Conservation (phyloP, 106 monocot genomes). For the Allium fistulosum region DNA sequence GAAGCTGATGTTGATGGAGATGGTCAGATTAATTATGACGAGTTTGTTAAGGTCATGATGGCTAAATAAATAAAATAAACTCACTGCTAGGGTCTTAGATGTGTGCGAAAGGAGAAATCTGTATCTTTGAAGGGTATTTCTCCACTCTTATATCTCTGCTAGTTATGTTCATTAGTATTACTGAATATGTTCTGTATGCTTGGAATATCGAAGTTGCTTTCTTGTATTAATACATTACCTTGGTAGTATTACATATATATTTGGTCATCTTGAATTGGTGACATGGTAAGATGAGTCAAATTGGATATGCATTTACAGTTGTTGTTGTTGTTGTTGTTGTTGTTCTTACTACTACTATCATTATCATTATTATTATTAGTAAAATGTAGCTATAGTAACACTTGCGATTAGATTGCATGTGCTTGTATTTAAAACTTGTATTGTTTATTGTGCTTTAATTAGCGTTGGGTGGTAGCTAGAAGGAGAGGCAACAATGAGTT, state of each 20-base stretch:
- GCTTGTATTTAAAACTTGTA: too few species aligned
- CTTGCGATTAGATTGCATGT: too few species aligned
- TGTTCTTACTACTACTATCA: too few species aligned
- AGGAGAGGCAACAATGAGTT: neutral
- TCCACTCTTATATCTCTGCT: too few species aligned
- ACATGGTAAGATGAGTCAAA: too few species aligned
- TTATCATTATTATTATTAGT: too few species aligned
- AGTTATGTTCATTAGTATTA: neutral
- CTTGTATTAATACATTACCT: neutral
- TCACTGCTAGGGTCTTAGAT: neutral
- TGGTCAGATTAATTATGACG: slow-evolving; percentile 28
- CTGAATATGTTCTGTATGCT: neutral
- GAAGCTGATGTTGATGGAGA: slow-evolving; percentile 27
- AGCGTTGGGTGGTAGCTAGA: neutral
- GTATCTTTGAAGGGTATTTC: too few species aligned
- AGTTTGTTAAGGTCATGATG: slow-evolving; percentile 29
- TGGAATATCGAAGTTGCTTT: neutral
- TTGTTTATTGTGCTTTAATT: neutral
- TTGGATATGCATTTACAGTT: too few species aligned
- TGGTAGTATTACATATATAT: neutral
- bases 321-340: too few species aligned
- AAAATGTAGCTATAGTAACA: too few species aligned
- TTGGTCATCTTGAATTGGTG: too few species aligned
- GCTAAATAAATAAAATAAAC: slow-evolving; percentile 11
- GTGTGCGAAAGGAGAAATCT: neutral